These are phyloP conservation scores for Arabis hirsuta DNA, from an alignment of 345 rosid genomes.

Conservation along the genomic window DNA sequence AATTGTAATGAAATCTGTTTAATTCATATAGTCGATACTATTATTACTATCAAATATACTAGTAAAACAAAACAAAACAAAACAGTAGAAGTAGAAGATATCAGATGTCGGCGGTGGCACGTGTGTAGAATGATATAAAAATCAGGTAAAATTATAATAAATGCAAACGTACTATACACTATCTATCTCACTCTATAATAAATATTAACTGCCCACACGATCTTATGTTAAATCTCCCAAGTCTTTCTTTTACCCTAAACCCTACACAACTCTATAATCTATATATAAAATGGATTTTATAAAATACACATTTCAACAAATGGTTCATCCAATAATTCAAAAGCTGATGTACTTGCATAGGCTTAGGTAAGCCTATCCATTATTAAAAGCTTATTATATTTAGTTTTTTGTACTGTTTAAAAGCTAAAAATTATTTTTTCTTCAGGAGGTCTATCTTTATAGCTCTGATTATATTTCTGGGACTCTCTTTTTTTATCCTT, in stretches of 20 bases:
- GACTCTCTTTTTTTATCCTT: conserved; percentile 20
- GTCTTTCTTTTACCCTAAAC: conserved; percentile 43
- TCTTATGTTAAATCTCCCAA: conserved; percentile 46
- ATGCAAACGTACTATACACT: conserved; percentile 37
- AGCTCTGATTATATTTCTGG: conserved; percentile 39
- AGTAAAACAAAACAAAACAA: background rate
- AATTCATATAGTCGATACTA: background rate
- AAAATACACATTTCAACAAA: background rate
- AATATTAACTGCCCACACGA: conserved; percentile 45
- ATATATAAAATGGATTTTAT: background rate
- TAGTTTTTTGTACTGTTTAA: conserved; percentile 34
- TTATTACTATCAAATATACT: background rate
- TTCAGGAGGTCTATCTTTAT: conserved; percentile 32
- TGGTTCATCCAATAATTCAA: conserved; percentile 45
- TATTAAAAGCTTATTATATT: conserved; percentile 31
- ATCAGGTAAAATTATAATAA: conserved; percentile 35
- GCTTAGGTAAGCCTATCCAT: conserved; percentile 46
- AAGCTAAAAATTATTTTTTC: conserved; percentile 19
- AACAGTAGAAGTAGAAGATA: conserved; percentile 18
- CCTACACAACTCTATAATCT: conserved; percentile 25
- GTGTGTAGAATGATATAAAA: conserved; percentile 33
- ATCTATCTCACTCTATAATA: conserved; percentile 34
- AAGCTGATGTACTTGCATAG: conserved; percentile 44
- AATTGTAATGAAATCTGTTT: background rate
- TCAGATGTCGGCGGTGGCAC: conserved; percentile 45